Evolutionary conservation across 2,329 filamentous ascomycete species (phyloP).

Genomic region (Cercospora beticola): DNA sequence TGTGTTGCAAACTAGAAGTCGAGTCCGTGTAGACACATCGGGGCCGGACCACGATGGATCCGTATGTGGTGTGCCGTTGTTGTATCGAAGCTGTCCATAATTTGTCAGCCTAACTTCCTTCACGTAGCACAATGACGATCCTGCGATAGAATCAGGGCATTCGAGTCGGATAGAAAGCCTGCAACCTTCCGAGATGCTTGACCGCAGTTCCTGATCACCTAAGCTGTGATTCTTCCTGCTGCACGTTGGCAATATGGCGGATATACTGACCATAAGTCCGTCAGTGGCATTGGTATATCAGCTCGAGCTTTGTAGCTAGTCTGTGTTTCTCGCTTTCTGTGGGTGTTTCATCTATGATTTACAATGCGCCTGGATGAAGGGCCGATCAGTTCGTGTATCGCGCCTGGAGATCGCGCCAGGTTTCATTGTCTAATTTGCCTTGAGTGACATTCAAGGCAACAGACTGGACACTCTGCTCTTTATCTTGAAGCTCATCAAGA

Average conservation of each 20-base stretch:
- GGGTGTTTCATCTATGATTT: background rate
- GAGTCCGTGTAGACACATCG: background rate
- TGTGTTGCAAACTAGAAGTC: background rate
- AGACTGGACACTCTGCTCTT: constrained; percentile 68
- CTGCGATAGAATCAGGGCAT: background rate
- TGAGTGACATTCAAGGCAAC: constrained; percentile 69
- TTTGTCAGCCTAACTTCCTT: background rate
- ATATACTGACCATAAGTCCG: background rate
- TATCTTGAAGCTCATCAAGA: constrained; percentile 61
- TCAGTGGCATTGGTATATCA: no score
- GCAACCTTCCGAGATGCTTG: background rate
- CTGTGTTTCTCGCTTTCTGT: background rate
- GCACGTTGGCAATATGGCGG: background rate
- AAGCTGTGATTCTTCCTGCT: background rate
- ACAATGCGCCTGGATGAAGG: background rate
- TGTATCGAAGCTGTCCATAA: background rate
- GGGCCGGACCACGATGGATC: background rate
- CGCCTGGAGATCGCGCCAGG: constrained; percentile 33
- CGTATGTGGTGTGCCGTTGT: background rate
- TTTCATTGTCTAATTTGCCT: constrained; percentile 33
- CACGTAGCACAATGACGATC: background rate
- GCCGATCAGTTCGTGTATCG: constrained; percentile 16
- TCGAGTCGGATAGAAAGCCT: background rate
- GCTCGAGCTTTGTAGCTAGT: background rate
- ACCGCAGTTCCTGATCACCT: background rate